These are phyloP conservation scores for Wallacemonas sp. DNA, from an alignment of 208 protist genomes.

Conservation along the genomic window DNA sequence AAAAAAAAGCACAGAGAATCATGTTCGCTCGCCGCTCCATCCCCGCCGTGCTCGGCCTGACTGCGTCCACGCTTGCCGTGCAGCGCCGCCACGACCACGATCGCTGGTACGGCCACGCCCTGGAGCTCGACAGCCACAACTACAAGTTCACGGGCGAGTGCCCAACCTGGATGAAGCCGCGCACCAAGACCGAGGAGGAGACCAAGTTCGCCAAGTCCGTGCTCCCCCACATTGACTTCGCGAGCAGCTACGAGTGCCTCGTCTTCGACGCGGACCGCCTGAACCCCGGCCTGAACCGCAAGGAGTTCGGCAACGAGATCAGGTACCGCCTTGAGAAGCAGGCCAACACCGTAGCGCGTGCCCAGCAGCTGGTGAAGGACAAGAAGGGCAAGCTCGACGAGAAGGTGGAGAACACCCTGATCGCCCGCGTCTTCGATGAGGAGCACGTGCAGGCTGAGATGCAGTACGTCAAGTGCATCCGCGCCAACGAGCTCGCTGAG, in stretches of 20 bases:
- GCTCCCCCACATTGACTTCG: conserved; percentile 84
- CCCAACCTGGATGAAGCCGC: conserved; percentile 71
- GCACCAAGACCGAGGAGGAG: conserved; percentile 79
- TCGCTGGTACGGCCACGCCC: conserved; percentile 85
- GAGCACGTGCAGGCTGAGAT: conserved; percentile 90
- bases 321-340: conserved; percentile 85
- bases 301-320: conserved; percentile 90
- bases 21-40: conserved; percentile 69
- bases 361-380: conserved; percentile 82
- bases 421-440: conserved; percentile 87
- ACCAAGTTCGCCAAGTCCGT: conserved; percentile 73
- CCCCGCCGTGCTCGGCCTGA: conserved; percentile 36
- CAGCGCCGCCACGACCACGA: conserved; percentile 81
- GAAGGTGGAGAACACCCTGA: conserved; percentile 72
- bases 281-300: conserved; percentile 76
- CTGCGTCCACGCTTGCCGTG: conserved; percentile 33
- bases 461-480: conserved; percentile 91
- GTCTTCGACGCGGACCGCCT: conserved; percentile 85
- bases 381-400: conserved; percentile 42
- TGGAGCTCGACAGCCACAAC: conserved; percentile 84
- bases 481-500: conserved; percentile 85
- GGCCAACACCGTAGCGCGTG: conserved; percentile 81
- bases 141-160: conserved; percentile 87
- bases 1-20: neutral
- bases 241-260: conserved; percentile 80